These are phyloP conservation scores for Bassia scoparia DNA, from an alignment of 148 eudicot genomes.

Conservation along the genomic window DNA sequence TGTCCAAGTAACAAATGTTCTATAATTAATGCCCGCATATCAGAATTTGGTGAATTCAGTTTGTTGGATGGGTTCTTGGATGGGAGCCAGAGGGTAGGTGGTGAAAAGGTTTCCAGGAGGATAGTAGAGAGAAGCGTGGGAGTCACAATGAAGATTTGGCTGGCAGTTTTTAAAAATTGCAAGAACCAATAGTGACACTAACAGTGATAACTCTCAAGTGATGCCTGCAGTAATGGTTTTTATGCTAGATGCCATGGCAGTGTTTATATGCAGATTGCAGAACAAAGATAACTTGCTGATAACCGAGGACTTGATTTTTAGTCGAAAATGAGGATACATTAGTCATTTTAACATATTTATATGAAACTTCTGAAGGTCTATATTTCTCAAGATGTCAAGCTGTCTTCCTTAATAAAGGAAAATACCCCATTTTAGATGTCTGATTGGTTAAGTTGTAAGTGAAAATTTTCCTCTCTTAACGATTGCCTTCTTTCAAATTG, in stretches of 20 bases:
- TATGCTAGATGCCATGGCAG: neutral
- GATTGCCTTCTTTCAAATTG: neutral
- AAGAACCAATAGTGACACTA: no score
- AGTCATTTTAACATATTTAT: neutral
- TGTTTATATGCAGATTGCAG: neutral
- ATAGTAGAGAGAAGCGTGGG: neutral
- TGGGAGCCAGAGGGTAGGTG: no score
- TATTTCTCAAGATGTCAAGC: neutral
- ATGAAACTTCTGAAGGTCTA: neutral
- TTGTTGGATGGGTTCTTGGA: no score
- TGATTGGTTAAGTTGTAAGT: neutral
- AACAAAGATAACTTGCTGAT: neutral
- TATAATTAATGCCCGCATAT: no score
- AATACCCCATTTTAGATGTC: neutral
- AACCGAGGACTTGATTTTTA: neutral
- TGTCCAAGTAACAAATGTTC: no score
- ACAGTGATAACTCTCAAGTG: no score
- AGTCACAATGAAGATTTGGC: no score
- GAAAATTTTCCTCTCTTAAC: no score
- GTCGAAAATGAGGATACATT: neutral
- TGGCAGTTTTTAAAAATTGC: no score
- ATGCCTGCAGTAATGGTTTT: neutral
- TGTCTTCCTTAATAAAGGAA: neutral
- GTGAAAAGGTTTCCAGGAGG: no score
- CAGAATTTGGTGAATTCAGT: no score